phyloP scores from a whole-genome alignment of 345 rosid genomes.

The Gynandropsis gynandra region DNA sequence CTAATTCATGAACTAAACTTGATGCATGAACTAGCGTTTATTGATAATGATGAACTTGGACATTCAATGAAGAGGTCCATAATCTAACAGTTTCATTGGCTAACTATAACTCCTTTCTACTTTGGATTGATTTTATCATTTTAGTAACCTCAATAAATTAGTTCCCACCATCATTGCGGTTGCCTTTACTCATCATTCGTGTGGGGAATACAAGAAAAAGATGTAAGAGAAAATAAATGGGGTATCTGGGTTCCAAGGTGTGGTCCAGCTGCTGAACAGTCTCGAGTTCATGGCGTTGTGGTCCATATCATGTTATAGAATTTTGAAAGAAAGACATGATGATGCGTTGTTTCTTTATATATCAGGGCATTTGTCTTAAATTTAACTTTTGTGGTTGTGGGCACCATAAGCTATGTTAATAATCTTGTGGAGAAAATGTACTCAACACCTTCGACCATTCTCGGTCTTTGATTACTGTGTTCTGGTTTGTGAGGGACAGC shows the following conservation, averaged over 20 bases:
- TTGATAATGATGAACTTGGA: too few relatives aligned
- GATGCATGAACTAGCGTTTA: too few relatives aligned
- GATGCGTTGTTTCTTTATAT: constrained; percentile 22
- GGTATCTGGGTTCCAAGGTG: constrained; percentile 24
- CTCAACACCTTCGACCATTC: constrained; percentile 17
- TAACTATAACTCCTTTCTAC: too few relatives aligned
- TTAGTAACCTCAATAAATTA: too few relatives aligned
- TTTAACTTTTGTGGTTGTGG: too few relatives aligned
- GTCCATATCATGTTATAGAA: constrained; percentile 24
- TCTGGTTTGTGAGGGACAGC: background rate
- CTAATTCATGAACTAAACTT: too few relatives aligned
- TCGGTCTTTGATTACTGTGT: constrained; percentile 3
- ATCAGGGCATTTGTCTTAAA: too few relatives aligned
- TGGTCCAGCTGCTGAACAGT: constrained; percentile 24
- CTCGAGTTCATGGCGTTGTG: constrained; percentile 24
- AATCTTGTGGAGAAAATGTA: too few relatives aligned
- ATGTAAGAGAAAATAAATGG: constrained; percentile 3
- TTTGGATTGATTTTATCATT: too few relatives aligned
- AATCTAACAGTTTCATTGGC: too few relatives aligned
- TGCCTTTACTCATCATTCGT: constrained; percentile 17
- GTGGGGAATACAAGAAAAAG: constrained; percentile 12
- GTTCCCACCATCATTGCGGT: constrained; percentile 20
- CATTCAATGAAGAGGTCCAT: too few relatives aligned
- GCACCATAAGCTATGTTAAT: too few relatives aligned
- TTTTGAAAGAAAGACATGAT: constrained; percentile 11